phyloP scores from a whole-genome alignment of 805 yeast genomes.

The Dipodascus geniculatus region DNA sequence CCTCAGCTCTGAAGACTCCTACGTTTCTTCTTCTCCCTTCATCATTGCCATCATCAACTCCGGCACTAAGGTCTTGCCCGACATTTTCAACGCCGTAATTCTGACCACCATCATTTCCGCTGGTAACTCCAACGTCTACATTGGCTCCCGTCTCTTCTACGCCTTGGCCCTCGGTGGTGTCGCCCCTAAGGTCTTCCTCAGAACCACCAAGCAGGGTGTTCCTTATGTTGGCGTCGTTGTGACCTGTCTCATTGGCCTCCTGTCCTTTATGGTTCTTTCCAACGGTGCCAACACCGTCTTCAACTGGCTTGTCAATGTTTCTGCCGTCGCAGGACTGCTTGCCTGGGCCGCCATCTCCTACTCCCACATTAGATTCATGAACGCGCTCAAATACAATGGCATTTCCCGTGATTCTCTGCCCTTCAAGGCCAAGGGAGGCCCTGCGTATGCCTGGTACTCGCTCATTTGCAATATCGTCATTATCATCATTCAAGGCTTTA shows the following conservation, averaged over 20 bases:
- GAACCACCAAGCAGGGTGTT: constrained; percentile 38
- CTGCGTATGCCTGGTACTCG: constrained; percentile 57
- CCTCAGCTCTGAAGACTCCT: constrained; percentile 29
- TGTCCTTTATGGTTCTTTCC: constrained; percentile 47
- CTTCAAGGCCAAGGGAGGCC: constrained; percentile 56
- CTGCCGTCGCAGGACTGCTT: constrained; percentile 53
- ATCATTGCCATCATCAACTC: constrained; percentile 34
- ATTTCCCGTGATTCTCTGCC: constrained; percentile 49
- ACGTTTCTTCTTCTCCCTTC: constrained; percentile 33
- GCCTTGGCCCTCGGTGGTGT: constrained; percentile 46
- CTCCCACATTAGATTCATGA: constrained; percentile 44
- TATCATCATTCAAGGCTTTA: constrained; percentile 69
- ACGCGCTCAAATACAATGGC: constrained; percentile 31
- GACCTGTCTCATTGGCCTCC: constrained; percentile 44
- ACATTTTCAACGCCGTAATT: constrained; percentile 47
- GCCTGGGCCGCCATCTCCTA: constrained; percentile 50
- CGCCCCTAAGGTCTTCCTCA: constrained; percentile 42
- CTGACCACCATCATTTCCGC: constrained; percentile 53
- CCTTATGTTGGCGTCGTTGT: constrained; percentile 36
- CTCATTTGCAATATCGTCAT: constrained; percentile 43
- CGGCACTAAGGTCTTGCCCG: constrained; percentile 35
- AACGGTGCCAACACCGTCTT: constrained; percentile 43
- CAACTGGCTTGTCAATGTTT: constrained; percentile 41
- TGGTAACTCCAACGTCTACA: constrained; percentile 52
- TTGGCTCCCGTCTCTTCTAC: constrained; percentile 53